Conservation (phyloP, 2,329 filamentous ascomycete species). For the Colletotrichum sp. region DNA sequence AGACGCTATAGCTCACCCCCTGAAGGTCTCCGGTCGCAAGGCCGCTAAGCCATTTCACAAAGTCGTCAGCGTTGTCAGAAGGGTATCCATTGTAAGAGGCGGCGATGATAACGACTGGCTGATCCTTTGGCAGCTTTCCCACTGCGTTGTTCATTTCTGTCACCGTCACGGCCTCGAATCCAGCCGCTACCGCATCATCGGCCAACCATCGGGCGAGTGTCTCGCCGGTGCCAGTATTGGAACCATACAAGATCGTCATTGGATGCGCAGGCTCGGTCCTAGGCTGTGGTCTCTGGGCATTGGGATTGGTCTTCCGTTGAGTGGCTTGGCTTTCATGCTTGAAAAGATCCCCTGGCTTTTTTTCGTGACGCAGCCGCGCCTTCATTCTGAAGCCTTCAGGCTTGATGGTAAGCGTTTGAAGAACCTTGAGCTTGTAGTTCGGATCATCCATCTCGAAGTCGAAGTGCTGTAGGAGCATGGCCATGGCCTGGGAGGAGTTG, state of each 20-base stretch:
- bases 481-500: slow-evolving; percentile 42
- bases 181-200: slow-evolving; percentile 61
- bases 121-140: slow-evolving; percentile 61
- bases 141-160: slow-evolving; percentile 67
- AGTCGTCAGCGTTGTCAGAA: slow-evolving; percentile 73
- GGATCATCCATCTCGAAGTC: slow-evolving; percentile 65
- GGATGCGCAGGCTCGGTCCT: slow-evolving; percentile 30
- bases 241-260: slow-evolving; percentile 74
- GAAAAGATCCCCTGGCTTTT: slow-evolving; percentile 26
- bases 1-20: slow-evolving; percentile 69
- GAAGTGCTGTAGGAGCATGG: slow-evolving; percentile 74
- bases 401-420: slow-evolving; percentile 66
- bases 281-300: neutral
- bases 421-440: slow-evolving; percentile 59
- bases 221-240: slow-evolving; percentile 78
- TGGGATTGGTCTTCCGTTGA: slow-evolving; percentile 22
- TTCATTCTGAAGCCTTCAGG: slow-evolving; percentile 68
- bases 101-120: slow-evolving; percentile 70
- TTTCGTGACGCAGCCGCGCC: slow-evolving; percentile 54
- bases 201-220: slow-evolving; percentile 69
- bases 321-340: slow-evolving; percentile 36
- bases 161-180: slow-evolving; percentile 60
- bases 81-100: slow-evolving; percentile 78
- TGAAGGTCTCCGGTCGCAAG: slow-evolving; percentile 51
- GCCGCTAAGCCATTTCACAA: slow-evolving; percentile 69